Percentiles rank a stretch among this genome's conserved stretches.
Conservation (phyloP, 345 rosid genomes). For the Brassica rapa region DNA sequence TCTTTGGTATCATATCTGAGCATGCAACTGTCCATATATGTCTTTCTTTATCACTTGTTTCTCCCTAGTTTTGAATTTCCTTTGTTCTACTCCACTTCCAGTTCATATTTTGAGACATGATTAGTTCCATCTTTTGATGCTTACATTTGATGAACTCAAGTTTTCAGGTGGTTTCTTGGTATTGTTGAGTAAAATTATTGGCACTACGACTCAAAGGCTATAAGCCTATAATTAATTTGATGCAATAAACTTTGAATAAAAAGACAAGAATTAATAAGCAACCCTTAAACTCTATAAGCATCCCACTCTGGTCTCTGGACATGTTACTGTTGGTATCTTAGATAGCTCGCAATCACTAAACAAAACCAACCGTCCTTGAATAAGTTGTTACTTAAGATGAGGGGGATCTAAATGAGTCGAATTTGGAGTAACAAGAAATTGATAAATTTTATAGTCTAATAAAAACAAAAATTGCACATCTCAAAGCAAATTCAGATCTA, state of each 20-base stretch:
- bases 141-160: neutral
- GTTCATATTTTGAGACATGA: neutral
- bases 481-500: no score
- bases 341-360: neutral
- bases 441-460: no score
- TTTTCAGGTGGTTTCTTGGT: neutral
- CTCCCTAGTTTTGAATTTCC: neutral
- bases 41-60: slow-evolving; percentile 2
- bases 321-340: neutral
- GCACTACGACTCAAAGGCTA: neutral
- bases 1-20: neutral
- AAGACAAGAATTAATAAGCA: neutral
- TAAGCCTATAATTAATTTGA: neutral
- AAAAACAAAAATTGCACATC: no score
- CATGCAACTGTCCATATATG: slow-evolving; percentile 11
- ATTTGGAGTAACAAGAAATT: no score
- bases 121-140: neutral
- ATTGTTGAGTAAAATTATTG: neutral
- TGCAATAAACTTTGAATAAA: neutral
- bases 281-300: no score
- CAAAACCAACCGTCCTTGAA: neutral
- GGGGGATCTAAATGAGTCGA: no score
- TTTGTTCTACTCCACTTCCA: neutral
- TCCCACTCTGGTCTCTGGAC: neutral
- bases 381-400: neutral